Evolutionary conservation across 768 basidiomycete genomes (phyloP), one percentile per base, ranked within the genome.

Genomic region (Daedaleopsis nitida): DNA sequence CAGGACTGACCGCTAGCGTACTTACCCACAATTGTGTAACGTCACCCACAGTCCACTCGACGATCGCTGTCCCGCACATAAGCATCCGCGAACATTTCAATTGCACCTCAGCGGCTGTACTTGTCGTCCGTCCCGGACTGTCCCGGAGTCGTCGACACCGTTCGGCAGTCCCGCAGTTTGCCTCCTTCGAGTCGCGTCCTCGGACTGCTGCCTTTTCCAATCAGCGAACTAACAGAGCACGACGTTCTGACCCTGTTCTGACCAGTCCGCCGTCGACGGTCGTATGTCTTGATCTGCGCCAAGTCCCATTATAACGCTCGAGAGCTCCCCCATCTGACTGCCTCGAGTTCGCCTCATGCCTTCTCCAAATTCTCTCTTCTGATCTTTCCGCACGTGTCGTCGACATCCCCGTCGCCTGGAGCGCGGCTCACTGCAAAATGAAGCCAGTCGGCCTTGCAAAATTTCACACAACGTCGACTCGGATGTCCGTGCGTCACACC

Each of bases 321-420:
- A 12, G 17, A 13, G 17, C 39, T 13, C 17, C 17, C 11, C 39
- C 39, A 42, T 13, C 11, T 42, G 39, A 37, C 52, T 35, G 57
- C 61, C 61, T 62, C 61, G 57, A 48, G 61, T 43, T 11, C 19
- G 8, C 56, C 61, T 34, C 61, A 57, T 62, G 61, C 47, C 44
- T 37, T 13, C 21, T n/a, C 45, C 27, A 32, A 3, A 7, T 32
- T 32, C 27, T 32, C 27, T 32, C 52, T 59, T 50, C 52, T 62
- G 56, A 62, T 58, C 49, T 57, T 51, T 44, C 32, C 27, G 55
- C 60, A 62, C 60, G 60, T 62, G 60, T 62, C 23, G 51, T 14
- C 19, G 21, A 16, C 43, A 3, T 32, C 27, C 27, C 27, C 27
- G 27, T 7, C 7, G 27, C 27, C 27, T 7, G 27, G 27, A 32